Conservation (phyloP, 2,329 filamentous ascomycete species). For the Nemania diffusa region DNA sequence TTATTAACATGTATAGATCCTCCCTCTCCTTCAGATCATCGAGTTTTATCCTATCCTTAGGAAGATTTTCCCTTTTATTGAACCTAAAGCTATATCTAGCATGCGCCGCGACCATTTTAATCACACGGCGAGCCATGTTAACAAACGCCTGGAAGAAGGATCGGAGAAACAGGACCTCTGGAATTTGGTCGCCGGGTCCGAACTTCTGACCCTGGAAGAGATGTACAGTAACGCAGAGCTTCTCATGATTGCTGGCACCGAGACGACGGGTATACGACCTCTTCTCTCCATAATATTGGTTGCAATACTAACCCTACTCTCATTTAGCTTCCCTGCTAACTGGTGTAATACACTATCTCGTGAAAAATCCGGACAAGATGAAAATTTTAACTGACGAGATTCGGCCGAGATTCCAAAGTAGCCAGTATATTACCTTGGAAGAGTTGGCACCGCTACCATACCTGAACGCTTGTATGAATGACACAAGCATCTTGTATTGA, state of each 20-base stretch:
- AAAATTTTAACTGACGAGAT: constrained; percentile 45
- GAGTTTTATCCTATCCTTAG: constrained; percentile 42
- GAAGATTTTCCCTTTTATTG: constrained; percentile 37
- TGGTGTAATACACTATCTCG: constrained; percentile 30
- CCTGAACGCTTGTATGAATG: constrained; percentile 40
- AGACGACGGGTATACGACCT: constrained; percentile 35
- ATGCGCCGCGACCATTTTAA: constrained; percentile 40
- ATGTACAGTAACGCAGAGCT: constrained; percentile 39
- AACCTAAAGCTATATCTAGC: constrained; percentile 40
- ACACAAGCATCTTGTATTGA: background rate
- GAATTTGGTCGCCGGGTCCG: constrained; percentile 40
- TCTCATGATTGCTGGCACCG: constrained; percentile 39
- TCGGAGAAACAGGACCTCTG: constrained; percentile 44
- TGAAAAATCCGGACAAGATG: constrained; percentile 42
- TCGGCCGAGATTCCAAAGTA: constrained; percentile 40
- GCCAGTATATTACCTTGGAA: constrained; percentile 44
- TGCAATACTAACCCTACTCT: background rate
- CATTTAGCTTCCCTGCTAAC: constrained; percentile 53
- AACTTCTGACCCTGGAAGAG: constrained; percentile 33
- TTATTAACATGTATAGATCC: constrained; percentile 17
- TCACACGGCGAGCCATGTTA: constrained; percentile 45
- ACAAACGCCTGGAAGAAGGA: constrained; percentile 43
- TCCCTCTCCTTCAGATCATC: constrained; percentile 42
- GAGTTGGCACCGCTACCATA: constrained; percentile 34
- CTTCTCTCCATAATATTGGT: background rate